phyloP scores from a whole-genome alignment of 768 basidiomycete genomes.

The Infundibulicybe gibba region DNA sequence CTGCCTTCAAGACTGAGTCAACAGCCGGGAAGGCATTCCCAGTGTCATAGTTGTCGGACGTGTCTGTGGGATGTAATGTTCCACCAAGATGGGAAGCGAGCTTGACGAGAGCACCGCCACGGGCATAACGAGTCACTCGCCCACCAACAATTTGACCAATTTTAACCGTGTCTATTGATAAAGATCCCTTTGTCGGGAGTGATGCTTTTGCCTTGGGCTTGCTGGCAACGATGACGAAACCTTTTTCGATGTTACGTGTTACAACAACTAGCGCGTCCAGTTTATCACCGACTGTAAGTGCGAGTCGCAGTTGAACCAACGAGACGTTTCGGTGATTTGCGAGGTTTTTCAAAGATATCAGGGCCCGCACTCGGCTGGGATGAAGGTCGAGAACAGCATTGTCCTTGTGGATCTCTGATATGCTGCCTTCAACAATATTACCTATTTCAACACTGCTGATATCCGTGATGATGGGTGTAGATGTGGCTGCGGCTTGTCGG shows the following conservation, averaged over 20 bases:
- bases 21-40: conserved; percentile 54
- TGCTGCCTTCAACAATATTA: conserved; percentile 60
- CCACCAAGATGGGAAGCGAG: conserved; percentile 70
- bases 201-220: conserved; percentile 56
- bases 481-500: conserved; percentile 65
- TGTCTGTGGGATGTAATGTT: conserved; percentile 77
- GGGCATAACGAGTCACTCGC: conserved; percentile 70
- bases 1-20: conserved; percentile 66
- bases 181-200: conserved; percentile 38
- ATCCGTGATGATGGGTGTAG: conserved; percentile 46
- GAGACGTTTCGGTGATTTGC: conserved; percentile 75
- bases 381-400: conserved; percentile 74
- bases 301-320: conserved; percentile 58
- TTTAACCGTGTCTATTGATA: conserved; percentile 64
- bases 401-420: conserved; percentile 84
- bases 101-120: conserved; percentile 75
- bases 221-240: conserved; percentile 81
- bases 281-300: conserved; percentile 64
- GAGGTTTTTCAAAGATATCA: conserved; percentile 85
- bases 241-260: conserved; percentile 81
- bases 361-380: conserved; percentile 66
- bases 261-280: conserved; percentile 84
- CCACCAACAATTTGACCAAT: conserved; percentile 79
- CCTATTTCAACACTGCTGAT: conserved; percentile 78
- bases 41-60: conserved; percentile 72